Evolutionary conservation across 2,329 filamentous ascomycete species (phyloP), one percentile per base, ranked within the genome.

Genomic region (Diaporthe ampelina): DNA sequence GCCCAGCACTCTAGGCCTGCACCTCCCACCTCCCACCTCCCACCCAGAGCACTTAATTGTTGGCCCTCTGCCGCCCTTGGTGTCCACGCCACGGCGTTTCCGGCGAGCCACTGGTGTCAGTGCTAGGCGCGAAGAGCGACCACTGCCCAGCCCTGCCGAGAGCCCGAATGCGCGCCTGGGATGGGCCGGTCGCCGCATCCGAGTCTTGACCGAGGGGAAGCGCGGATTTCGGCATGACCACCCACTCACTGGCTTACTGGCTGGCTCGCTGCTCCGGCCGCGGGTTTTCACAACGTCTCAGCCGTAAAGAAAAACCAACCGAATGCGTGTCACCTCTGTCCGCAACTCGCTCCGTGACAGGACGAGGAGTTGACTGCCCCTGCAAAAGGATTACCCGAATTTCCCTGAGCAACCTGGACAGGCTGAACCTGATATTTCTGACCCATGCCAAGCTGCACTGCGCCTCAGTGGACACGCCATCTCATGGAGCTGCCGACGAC

Each of bases 391-490:
- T 54, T n/a, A 68, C 15, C 15, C 48, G 48, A 17, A 21, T 54
- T 26, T 54, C 63, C 48, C 32, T 40, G 21, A 21, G 1, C 37
- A 59, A 40, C 63, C 32, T 68, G 48, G 63, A 19, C 48, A 63
- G 57, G 57, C 70, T 54, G 70, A 72, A 72, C 21, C n/a, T 40
- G 45, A 63, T 37, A n/a, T 68, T 2, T 13, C 43, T 32, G 45
- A 24, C 32, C 69, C 57, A 13, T 37, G 57, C 57, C 57, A 54
- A 56, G 57, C 70, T 63, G 59, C 37, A 43, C 35, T 74, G 68
- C 54, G 74, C 72, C 57, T 40, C 61, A 69, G 35, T 40, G 69
- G 24, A 74, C 69, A 43, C 68, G 58, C 61, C 68, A 56, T 37
- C 45, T 32, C 59, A 56, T 72, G 70, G 70, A 54, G 70, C 57